These are phyloP conservation scores for Paramecium caudatum DNA, from an alignment of 73 alveolate species.

Conservation along the genomic window DNA sequence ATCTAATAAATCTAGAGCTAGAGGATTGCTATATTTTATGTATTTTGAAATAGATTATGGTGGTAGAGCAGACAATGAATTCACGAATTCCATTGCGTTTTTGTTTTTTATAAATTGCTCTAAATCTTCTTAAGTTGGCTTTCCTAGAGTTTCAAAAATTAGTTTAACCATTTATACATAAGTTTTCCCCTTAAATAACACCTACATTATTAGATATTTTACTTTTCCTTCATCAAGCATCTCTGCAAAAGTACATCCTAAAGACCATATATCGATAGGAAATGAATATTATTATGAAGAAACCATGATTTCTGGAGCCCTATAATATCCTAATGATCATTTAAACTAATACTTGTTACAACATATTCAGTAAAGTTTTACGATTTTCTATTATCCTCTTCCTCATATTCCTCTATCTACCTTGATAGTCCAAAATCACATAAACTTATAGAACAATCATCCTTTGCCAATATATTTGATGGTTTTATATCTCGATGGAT, in stretches of 20 bases:
- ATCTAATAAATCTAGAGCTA: conserved; percentile 74
- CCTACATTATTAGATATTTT: conserved; percentile 35
- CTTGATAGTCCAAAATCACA: conserved; percentile 77
- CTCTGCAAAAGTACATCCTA: conserved; percentile 89
- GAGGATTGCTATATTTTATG: conserved; percentile 62
- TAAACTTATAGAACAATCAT: conserved; percentile 71
- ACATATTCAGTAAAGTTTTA: conserved; percentile 82
- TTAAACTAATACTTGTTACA: conserved; percentile 72
- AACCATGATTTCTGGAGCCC: conserved; percentile 89
- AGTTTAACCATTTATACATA: conserved; percentile 80
- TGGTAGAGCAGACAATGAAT: conserved; percentile 57
- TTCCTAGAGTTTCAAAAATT: conserved; percentile 77
- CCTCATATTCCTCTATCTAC: conserved; percentile 69
- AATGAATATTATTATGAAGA: conserved; percentile 79
- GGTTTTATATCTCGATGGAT: conserved; percentile 77
- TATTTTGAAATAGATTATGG: conserved; percentile 40
- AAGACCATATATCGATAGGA: conserved; percentile 87
- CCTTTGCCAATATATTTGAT: conserved; percentile 75
- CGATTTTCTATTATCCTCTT: conserved; percentile 68
- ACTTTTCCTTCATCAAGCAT: conserved; percentile 73
- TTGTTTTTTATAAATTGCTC: conserved; percentile 56
- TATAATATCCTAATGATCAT: conserved; percentile 73
- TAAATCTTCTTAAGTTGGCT: conserved; percentile 67
- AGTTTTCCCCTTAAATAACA: conserved; percentile 83
- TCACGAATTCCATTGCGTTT: conserved; percentile 72